Base-by-base conservation (phyloP, 75 land plant genomes). In the Cunninghamia lanceolata region DNA sequence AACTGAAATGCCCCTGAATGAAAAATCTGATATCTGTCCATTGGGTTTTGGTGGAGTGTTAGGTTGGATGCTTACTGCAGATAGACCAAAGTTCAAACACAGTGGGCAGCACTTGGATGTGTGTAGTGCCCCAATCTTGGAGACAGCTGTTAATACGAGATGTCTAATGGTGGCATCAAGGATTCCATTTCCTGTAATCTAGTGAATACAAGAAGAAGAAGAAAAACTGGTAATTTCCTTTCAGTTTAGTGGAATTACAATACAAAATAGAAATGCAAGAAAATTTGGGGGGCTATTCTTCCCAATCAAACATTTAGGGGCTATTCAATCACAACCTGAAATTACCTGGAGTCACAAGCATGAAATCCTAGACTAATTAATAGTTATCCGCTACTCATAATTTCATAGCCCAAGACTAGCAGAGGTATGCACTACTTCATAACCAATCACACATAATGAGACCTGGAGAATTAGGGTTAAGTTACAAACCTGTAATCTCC, bases 401-500 rank as follows among this genome's bases (percentile, higher is more conserved):
- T 25, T 28, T 14, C 53, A 14, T 46, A 3, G 53, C 2, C 53
- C 53, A 50, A 13, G 1, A 50, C 53, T 25, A 63, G 9, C n/a
- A 63, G 68, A 63, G 68, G n/a, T 63, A 54, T 54, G 59, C 59
- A 14, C 15, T 16, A 16, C 59, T 54, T 54, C 59, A 54, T 54
- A 63, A 63, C 68, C 68, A 1, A 28, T 2, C n/a, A 21, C n/a
- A 63, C 68, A 63, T 63, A 25, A 63, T 28, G 68, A 63, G 2
- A 63, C 8, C 30, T 63, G n/a, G 28, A 63, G n/a, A 63, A 25
- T 63, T 21, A 28, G 9, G n/a, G 7, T 63, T 1, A 63, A 63
- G 68, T 25, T 63, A 63, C 68, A 86, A 80, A 98, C 70, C 97
- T 84, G 84, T 96, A 98, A 87, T 98, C 99, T 30, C 92, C 92